Evolutionary conservation across 768 basidiomycete genomes (phyloP).

Genomic region (Cubamyces sp.): DNA sequence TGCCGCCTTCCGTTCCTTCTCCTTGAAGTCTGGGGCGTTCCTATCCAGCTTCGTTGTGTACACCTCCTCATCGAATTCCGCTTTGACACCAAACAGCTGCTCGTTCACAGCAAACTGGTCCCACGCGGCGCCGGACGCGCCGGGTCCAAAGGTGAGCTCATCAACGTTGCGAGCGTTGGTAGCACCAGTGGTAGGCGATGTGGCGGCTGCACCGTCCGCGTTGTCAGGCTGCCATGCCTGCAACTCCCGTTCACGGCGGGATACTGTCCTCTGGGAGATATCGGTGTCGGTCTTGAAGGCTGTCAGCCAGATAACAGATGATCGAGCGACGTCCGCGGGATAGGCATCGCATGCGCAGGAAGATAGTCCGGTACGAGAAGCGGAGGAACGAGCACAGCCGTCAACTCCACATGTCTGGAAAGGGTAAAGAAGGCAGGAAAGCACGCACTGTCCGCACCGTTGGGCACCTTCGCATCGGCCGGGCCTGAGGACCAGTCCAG

Average conservation of each 20-base stretch:
- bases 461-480: constrained; percentile 56
- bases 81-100: constrained; percentile 88
- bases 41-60: constrained; percentile 96
- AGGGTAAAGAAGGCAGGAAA: constrained; percentile 3
- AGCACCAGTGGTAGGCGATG: constrained; percentile 33
- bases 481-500: constrained; percentile 75
- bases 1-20: constrained; percentile 85
- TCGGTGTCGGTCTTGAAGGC: constrained; percentile 86
- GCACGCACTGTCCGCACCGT: constrained; percentile 68
- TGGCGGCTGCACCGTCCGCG: constrained; percentile 36
- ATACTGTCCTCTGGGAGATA: constrained; percentile 62
- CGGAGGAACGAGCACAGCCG: constrained; percentile 14
- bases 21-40: constrained; percentile 81
- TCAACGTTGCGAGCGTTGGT: constrained; percentile 45
- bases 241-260: constrained; percentile 71
- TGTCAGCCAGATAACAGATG: constrained; percentile 33
- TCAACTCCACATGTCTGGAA: constrained; percentile 4
- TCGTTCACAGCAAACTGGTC: constrained; percentile 97
- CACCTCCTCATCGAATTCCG: constrained; percentile 88
- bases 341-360: constrained; percentile 7
- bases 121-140: constrained; percentile 58
- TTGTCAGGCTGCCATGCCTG: constrained; percentile 70
- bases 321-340: background rate
- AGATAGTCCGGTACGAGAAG: background rate
- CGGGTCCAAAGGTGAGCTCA: constrained; percentile 71